These are phyloP conservation scores for Polymyxa betae DNA, from an alignment of 208 protist species.

Conservation along the genomic window DNA sequence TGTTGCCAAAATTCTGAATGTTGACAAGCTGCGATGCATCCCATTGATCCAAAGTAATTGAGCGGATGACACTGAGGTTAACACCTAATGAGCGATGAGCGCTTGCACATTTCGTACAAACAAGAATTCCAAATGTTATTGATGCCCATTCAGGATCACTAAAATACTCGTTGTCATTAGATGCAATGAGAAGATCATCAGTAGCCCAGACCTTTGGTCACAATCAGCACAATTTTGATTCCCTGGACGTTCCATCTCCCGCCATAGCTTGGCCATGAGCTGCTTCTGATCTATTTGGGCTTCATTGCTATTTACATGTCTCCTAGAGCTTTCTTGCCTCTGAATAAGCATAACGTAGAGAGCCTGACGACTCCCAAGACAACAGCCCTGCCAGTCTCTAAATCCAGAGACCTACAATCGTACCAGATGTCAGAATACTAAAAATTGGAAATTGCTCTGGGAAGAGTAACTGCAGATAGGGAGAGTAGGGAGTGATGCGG, in stretches of 20 bases:
- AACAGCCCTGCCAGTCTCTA: no score
- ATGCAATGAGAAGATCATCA: no score
- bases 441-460: no score
- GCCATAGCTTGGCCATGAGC: conserved; percentile 13
- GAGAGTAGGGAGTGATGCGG: no score
- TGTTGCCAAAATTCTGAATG: conserved; percentile 63
- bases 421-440: no score
- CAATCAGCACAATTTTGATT: conserved; percentile 65
- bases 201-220: background rate
- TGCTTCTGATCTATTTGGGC: background rate
- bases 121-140: conserved; percentile 65
- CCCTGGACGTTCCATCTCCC: conserved; percentile 50
- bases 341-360: no score
- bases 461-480: no score
- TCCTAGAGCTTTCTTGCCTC: no score
- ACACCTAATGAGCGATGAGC: conserved; percentile 65
- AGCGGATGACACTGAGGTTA: conserved; percentile 66
- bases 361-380: no score
- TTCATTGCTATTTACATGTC: no score
- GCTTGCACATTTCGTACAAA: conserved; percentile 68
- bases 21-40: conserved; percentile 14
- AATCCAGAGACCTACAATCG: no score
- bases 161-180: background rate
- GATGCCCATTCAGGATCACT: conserved; percentile 68
- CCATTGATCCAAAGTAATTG: conserved; percentile 64